Conservation (phyloP, 2,329 filamentous ascomycete genomes). For the Thielaviopsis populi region DNA sequence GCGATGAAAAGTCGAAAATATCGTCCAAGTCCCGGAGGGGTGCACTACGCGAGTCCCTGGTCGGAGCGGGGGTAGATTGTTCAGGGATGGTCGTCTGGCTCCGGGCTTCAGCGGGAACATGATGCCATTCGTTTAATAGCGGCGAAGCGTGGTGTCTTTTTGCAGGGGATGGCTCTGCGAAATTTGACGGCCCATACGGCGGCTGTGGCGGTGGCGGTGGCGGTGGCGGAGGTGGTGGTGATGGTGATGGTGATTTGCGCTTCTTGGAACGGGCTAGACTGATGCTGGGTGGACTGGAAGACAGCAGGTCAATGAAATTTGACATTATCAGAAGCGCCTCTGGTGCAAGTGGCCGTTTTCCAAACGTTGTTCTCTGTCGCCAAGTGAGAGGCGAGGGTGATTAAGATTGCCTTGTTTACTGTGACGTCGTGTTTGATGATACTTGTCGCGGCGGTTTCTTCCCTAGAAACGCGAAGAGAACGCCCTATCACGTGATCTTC, state of each 20-base stretch:
- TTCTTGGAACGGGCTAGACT: neutral
- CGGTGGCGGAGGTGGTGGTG: neutral
- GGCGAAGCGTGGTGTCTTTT: neutral
- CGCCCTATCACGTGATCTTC: neutral
- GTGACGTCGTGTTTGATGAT: neutral
- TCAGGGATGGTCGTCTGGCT: neutral
- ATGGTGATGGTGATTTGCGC: neutral
- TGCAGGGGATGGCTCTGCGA: neutral
- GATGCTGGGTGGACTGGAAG: slow-evolving; percentile 4
- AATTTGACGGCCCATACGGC: neutral
- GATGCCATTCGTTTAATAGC: neutral
- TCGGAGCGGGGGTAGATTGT: neutral
- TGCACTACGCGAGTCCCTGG: neutral
- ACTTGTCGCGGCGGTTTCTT: neutral
- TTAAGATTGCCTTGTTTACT: neutral
- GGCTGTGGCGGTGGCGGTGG: neutral
- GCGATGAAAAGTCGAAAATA: neutral
- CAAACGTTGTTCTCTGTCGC: neutral
- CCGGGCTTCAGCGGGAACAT: neutral
- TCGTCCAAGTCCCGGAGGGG: neutral
- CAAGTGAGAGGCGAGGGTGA: no score
- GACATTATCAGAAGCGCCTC: neutral
- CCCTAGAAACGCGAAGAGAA: neutral
- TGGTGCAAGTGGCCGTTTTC: neutral
- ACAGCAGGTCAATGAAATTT: slow-evolving; percentile 1